These are phyloP conservation scores for Rubia yunnanensis DNA, from an alignment of 257 asterid genomes.

Conservation along the genomic window DNA sequence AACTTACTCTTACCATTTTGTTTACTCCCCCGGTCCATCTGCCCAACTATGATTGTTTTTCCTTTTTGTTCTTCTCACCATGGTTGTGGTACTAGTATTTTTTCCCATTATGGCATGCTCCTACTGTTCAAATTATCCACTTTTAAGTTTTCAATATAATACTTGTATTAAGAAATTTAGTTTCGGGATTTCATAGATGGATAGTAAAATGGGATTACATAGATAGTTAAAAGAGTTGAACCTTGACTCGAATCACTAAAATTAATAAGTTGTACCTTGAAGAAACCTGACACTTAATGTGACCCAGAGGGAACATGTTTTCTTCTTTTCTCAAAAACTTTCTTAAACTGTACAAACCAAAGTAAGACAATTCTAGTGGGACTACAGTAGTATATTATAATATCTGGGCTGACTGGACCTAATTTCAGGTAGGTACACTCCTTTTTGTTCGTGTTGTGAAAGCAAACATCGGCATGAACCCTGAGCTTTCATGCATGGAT, in stretches of 20 bases:
- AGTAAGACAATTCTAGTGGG: neutral
- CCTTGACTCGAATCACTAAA: no score
- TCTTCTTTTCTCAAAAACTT: no score
- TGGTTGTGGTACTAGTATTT: no score
- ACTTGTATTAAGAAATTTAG: no score
- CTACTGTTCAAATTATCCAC: neutral
- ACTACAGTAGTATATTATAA: neutral
- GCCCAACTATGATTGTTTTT: no score
- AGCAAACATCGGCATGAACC: conserved; percentile 86
- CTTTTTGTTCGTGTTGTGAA: conserved; percentile 81
- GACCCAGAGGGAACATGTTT: no score
- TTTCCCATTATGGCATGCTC: neutral
- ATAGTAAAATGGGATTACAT: no score
- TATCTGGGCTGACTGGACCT: conserved; percentile 8
- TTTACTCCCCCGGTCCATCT: neutral
- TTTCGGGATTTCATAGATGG: neutral
- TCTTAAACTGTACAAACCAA: no score
- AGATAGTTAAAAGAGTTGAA: neutral
- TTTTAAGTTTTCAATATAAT: neutral
- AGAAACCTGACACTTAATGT: neutral
- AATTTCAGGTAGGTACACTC: conserved; percentile 68
- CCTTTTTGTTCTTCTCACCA: no score
- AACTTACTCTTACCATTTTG: neutral
- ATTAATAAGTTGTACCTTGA: neutral
- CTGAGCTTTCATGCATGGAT: conserved; percentile 94